Conservation (phyloP, 495 filamentous ascomycete genomes). For the Aspergillus ostianus region DNA sequence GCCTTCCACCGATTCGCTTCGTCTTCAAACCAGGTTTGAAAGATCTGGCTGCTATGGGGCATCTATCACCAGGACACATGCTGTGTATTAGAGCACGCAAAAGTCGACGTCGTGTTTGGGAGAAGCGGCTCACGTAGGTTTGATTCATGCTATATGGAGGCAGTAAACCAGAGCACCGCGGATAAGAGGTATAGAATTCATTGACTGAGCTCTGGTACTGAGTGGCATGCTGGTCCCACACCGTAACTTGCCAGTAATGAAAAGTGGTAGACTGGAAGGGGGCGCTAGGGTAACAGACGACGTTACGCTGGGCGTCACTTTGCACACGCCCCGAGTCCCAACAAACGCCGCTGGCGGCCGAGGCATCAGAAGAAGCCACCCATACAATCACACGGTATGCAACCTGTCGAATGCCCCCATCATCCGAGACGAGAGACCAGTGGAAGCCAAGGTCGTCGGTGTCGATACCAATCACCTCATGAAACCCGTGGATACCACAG, state of each 20-base stretch:
- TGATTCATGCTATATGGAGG: constrained; percentile 36
- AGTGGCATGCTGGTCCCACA: constrained; percentile 22
- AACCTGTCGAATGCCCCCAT: constrained; percentile 11
- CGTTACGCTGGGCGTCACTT: constrained; percentile 27
- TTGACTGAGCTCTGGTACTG: constrained; percentile 19
- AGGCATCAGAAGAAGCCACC: constrained; percentile 5
- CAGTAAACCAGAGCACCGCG: constrained; percentile 19
- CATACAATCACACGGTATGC: constrained; percentile 24
- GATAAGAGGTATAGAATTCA: constrained; percentile 27
- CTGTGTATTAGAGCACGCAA: no score
- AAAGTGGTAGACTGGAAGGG: constrained; percentile 25
- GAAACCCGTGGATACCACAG: constrained; percentile 31
- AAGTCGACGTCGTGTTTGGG: neutral
- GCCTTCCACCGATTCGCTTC: constrained; percentile 30
- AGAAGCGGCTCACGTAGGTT: constrained; percentile 17
- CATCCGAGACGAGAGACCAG: constrained; percentile 19
- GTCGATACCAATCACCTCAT: constrained; percentile 30
- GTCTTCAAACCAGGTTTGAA: constrained; percentile 31
- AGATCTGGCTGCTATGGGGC: constrained; percentile 31
- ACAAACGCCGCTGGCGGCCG: neutral
- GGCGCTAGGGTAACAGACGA: constrained; percentile 20
- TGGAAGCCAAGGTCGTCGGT: constrained; percentile 28
- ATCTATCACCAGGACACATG: constrained; percentile 8
- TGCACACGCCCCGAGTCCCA: constrained; percentile 31
- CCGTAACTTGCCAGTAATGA: constrained; percentile 24